phyloP scores from a whole-genome alignment of 805 yeast species.

The Limtongia smithiae region DNA sequence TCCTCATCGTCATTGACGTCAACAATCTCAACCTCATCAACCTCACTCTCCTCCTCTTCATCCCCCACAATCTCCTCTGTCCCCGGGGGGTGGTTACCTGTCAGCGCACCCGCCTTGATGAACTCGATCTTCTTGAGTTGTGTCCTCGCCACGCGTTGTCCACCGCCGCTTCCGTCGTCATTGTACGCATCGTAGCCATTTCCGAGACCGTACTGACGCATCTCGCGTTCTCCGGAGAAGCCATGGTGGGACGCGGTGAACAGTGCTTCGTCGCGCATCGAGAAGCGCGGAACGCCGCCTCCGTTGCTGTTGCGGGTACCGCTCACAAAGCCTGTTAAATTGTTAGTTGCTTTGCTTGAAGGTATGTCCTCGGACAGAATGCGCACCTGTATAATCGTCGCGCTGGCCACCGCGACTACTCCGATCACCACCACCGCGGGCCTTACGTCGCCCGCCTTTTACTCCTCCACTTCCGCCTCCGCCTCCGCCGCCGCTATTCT shows the following conservation, averaged over 20 bases:
- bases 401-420: too few species aligned
- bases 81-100: neutral
- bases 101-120: constrained; percentile 5
- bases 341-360: too few species aligned
- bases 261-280: constrained; percentile 20
- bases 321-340: too few species aligned
- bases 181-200: too few species aligned
- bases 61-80: neutral
- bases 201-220: neutral
- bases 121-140: constrained; percentile 1
- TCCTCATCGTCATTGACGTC: constrained; percentile 6
- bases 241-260: constrained; percentile 2
- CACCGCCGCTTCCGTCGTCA: too few species aligned
- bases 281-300: constrained; percentile 7
- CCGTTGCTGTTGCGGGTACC: too few species aligned
- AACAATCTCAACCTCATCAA: neutral
- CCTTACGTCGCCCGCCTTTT: too few species aligned
- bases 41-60: constrained; percentile 3
- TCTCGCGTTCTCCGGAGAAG: neutral
- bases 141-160: neutral
- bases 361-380: too few species aligned
- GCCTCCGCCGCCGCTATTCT: constrained; percentile 3
- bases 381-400: too few species aligned
- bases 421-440: too few species aligned
- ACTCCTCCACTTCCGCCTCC: constrained; percentile 1